Base-by-base conservation (phyloP, 805 yeast species). In the Ogataea degrootiae region DNA sequence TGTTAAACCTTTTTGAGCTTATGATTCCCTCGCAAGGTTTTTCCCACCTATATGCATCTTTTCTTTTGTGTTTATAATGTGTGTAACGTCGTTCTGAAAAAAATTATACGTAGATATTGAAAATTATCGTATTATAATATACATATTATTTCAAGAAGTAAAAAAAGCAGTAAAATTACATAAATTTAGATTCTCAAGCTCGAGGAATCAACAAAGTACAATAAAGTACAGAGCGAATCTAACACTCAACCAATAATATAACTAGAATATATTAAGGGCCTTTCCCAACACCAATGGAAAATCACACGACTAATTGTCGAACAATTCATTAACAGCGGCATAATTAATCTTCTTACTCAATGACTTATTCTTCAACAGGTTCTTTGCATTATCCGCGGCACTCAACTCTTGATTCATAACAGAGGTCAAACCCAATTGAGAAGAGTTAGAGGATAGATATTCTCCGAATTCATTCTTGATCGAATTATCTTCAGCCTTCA, bases 311-410 rank as follows among this genome's bases (percentile, higher is more conserved):
- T 34, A 44, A 50, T 63, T 67, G 37, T 62, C 64, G 41, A 68
- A 75, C 53, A 77, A 63, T 50, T 75, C 79, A 52, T 82, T 83
- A 45, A 92, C 78, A 5, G 92, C 90, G 42, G 77, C 82, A 65
- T 94, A 94, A 66, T 94, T 94, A 65, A 94, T 86, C 72, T 94
- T 94, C 68, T 84, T 86, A 26, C 97, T 87, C 54, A 85, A 82
- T 6, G 86, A 74, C 59, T 87, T 83, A 66, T 83, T 85, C 54
- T 80, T 78, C 37, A 92, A 63, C 86, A 89, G 82, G 47, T 74
- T 80, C 60, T 79, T 85, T 3, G 94, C 94, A 60, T 85, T 83
- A 44, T 85, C 95, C 1, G 86, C 88, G 0, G 96, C 87, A 35
- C 46, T 71, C 33, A 75, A 63, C 40, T 70, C 76, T 49, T 74